phyloP scores from a whole-genome alignment of 768 basidiomycete genomes.

The Thelephora aurantiotincta region DNA sequence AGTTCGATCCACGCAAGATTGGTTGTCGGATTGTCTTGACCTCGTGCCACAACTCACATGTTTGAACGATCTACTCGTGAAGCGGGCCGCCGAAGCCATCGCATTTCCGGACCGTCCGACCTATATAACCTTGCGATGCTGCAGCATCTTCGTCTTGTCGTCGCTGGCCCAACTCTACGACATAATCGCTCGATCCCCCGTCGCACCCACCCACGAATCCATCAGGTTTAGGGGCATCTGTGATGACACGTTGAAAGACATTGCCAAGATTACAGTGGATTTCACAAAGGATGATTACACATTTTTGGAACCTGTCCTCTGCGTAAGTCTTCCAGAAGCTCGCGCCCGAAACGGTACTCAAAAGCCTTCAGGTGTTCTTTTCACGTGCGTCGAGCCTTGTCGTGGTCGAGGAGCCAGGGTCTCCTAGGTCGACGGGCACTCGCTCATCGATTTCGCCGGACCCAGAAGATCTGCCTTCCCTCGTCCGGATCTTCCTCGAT shows the following conservation, averaged over 20 bases:
- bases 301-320: not conserved
- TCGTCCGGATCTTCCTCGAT: too few relatives aligned
- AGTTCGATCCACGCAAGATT: not conserved
- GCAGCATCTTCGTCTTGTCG: not conserved
- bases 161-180: not conserved
- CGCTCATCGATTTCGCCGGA: too few relatives aligned
- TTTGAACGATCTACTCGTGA: not conserved
- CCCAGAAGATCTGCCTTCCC: too few relatives aligned
- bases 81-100: not conserved
- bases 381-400: too few relatives aligned
- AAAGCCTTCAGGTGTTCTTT: too few relatives aligned
- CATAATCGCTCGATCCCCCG: not conserved
- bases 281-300: not conserved
- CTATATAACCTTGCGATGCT: not conserved
- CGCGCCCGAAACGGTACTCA: too few relatives aligned
- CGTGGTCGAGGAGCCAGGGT: too few relatives aligned
- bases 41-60: not conserved
- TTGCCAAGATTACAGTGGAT: not conserved
- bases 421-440: too few relatives aligned
- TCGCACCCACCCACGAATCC: not conserved
- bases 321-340: not conserved
- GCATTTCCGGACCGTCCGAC: not conserved
- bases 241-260: not conserved
- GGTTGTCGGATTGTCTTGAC: not conserved
- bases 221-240: not conserved